Evolutionary conservation across 805 yeast species (phyloP), one percentile per base, ranked within the genome.

Genomic region (Monosporozyma solicola): DNA sequence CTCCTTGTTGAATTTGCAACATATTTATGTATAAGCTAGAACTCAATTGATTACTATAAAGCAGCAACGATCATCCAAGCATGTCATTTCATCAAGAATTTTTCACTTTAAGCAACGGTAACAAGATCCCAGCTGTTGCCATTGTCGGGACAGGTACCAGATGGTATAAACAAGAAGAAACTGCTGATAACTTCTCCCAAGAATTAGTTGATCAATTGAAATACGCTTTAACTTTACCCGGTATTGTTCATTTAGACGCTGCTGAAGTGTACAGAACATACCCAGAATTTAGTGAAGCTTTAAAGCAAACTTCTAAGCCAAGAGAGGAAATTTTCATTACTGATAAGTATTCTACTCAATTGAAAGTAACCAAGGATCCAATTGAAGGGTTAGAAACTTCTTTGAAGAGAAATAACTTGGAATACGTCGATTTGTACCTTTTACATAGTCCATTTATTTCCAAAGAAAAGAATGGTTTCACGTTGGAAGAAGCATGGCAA

Each of bases 91-190:
- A 56, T 15, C 69, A 65, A 58, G 55, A 65, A 43, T 65, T 66
- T 50, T 54, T 67, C 33, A 63, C 62, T 29, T 53, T 69, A 39
- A 60, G 57, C 53, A 74, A 74, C 60, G 75, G 74, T 1, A 66
- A 69, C 53, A 67, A 70, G 55, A 68, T 74, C 37, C 78, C 77
- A 29, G 75, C 74, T 6, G 65, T 81, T 49, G 83, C 83, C 32
- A 63, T 72, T 54, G 72, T 80, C 20, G 86, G 86, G 5, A 72
- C 83, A 1, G 86, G 86, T 46, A 80, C 85, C 33, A 75, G 73
- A 57, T 81, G 85, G 84, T 70, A n/a, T 55, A 70, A 74, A 41
- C 45, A n/a, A 3, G 55, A 57, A 5, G 69, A 64, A 33, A 59
- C 56, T 2, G 59, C 61, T 5, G 56, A 59, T 2, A 59, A 54